These are phyloP conservation scores for Cruciata laevipes DNA, from an alignment of 257 asterid species.

Conservation along the genomic window DNA sequence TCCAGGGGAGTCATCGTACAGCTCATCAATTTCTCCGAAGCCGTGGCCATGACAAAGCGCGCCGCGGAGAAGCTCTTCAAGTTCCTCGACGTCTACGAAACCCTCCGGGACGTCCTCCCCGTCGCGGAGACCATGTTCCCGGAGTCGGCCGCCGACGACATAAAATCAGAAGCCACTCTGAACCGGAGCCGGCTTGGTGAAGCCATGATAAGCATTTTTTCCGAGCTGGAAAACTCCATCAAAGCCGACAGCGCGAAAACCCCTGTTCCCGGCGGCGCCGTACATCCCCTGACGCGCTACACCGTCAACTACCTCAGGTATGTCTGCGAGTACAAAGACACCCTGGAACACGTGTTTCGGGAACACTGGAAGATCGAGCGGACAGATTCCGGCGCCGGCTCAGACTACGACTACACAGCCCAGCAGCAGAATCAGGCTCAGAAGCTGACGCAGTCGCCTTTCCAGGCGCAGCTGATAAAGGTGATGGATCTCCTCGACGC, in stretches of 20 bases:
- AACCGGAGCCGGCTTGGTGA: conserved; percentile 57
- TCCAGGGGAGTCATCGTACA: conserved; percentile 32
- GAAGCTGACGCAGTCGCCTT: conserved; percentile 24
- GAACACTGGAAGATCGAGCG: conserved; percentile 61
- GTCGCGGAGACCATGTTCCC: conserved; percentile 28
- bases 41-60: conserved; percentile 58
- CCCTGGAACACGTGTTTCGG: conserved; percentile 61
- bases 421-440: neutral
- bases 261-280: conserved; percentile 78
- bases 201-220: conserved; percentile 48
- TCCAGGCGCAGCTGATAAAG: conserved; percentile 46
- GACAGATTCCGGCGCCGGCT: conserved; percentile 42
- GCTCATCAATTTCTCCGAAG: conserved; percentile 64
- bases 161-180: conserved; percentile 48
- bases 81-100: conserved; percentile 65
- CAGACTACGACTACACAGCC: conserved; percentile 26
- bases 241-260: conserved; percentile 53
- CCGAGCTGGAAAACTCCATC: conserved; percentile 68
- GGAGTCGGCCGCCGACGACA: conserved; percentile 24
- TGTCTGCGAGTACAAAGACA: conserved; percentile 43
- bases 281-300: conserved; percentile 78
- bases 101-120: conserved; percentile 37
- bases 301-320: conserved; percentile 52
- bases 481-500: conserved; percentile 60
- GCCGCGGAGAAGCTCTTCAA: conserved; percentile 74